Conservation (phyloP, 192 early-diverging fungal species). For the Backusella luteola region DNA sequence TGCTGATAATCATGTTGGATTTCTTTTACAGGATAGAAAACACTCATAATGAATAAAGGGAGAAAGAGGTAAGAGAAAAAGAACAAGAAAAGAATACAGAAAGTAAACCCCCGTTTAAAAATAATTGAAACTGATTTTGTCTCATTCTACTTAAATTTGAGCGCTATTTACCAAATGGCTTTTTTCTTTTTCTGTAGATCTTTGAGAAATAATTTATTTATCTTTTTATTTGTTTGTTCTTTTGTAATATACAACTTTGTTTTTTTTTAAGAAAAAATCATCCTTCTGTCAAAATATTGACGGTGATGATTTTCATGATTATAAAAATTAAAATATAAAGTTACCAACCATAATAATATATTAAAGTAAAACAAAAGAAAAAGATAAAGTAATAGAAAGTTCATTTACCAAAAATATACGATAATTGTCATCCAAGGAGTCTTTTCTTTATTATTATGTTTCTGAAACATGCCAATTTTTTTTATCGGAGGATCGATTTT, state of each 20-base stretch:
- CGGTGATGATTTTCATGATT: background rate
- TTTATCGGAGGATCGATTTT: background rate
- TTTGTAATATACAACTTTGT: background rate
- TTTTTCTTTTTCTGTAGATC: background rate
- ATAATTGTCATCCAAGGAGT: background rate
- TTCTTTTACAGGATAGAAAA: background rate
- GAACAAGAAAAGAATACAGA: background rate
- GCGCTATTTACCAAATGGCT: background rate
- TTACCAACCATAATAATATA: background rate
- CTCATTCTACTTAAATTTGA: conserved; percentile 3
- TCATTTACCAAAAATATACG: background rate
- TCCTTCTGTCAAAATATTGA: background rate
- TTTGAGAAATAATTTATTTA: background rate
- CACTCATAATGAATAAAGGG: background rate
- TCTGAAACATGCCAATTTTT: background rate
- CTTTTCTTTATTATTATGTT: background rate
- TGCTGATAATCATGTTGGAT: background rate
- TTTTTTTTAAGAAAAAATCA: background rate
- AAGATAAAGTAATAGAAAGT: background rate
- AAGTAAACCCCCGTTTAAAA: background rate
- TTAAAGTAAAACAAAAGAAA: background rate
- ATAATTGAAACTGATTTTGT: background rate
- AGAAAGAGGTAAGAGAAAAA: background rate
- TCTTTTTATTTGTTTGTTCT: background rate
- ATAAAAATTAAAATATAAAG: background rate